Percentiles rank a stretch among this genome's conserved stretches.
Conservation (phyloP, 805 yeast genomes). For the Kuraishia capsulata region DNA sequence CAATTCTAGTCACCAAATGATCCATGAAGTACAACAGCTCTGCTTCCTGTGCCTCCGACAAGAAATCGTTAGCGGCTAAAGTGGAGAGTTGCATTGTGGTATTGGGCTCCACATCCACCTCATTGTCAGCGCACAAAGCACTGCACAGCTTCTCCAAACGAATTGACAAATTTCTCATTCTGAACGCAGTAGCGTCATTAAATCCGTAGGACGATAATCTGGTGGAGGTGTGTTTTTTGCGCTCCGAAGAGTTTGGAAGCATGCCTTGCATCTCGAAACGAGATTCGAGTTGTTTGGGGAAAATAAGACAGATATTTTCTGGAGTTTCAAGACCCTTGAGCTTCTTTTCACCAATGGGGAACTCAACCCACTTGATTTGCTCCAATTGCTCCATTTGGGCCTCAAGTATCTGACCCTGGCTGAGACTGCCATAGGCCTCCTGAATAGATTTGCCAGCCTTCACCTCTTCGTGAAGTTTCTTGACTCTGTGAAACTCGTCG, state of each 20-base stretch:
- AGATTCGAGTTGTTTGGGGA: conserved; percentile 55
- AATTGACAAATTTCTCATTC: conserved; percentile 43
- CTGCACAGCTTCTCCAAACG: conserved; percentile 53
- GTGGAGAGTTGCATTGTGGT: neutral
- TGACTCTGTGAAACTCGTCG: conserved; percentile 56
- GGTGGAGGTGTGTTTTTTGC: conserved; percentile 8
- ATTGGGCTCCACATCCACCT: neutral
- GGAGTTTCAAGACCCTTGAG: conserved; percentile 93
- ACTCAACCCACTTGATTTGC: conserved; percentile 59
- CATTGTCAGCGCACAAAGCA: conserved; percentile 15
- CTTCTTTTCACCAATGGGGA: conserved; percentile 76
- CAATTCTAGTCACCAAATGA: conserved; percentile 61
- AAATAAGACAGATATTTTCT: conserved; percentile 72
- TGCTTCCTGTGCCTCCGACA: conserved; percentile 10
- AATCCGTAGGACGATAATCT: neutral
- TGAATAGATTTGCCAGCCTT: conserved; percentile 16
- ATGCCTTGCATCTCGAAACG: conserved; percentile 38
- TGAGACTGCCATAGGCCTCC: conserved; percentile 34
- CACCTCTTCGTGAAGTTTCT: conserved; percentile 36
- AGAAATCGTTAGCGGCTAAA: neutral
- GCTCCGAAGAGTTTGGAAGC: conserved; percentile 19
- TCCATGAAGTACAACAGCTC: conserved; percentile 53
- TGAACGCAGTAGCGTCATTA: conserved; percentile 11
- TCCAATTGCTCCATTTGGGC: conserved; percentile 56
- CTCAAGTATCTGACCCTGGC: conserved; percentile 36